Evolutionary conservation across 257 asterid species (phyloP), one percentile per base, ranked within the genome.

Genomic region (Nicotiana sylvestris): DNA sequence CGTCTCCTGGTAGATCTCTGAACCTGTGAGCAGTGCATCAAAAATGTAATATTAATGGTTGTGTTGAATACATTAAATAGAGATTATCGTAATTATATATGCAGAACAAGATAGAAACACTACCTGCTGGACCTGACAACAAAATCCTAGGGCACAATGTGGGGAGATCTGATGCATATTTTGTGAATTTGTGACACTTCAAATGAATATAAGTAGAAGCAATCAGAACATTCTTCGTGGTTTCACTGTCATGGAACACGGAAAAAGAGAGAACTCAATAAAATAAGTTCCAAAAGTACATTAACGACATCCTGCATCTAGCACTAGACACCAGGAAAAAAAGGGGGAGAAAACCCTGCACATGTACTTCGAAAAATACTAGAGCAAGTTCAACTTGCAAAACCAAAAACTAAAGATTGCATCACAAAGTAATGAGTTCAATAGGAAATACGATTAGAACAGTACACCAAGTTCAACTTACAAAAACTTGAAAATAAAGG

Each of bases 81-180:
- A 56, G 81, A 58, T 29, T 53, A 76, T 10, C 65, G 21, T 56
- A 7, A 33, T n/a, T 53, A 51, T 46, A 81, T 33, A 65, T 18
- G 62, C 76, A 33, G 62, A 68, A 51, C 17, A 67, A n/a, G 53
- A 76, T 67, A 81, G 83, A 64, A 67, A 65, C 29, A 85, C 82
- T 83, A 95, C 99, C 98, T 90, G 90, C 91, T 70, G 98, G 99
- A 67, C 98, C 98, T 13, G 97, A 93, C 87, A 95, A 89, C 79
- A 93, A 85, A 78, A 95, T 91, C 84, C 97, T 84, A 18, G 99
- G 97, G 85, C 97, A 91, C 82, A 95, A 84, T 6, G 94, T 86
- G 43, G 97, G 92, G 83, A 95, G 99, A 81, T 84, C 93, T 4
- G 93, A 85, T 74, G 92, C 84, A 82, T 85, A 90, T 87, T 91